These are phyloP conservation scores for Melanogaster broomeanus DNA, from an alignment of 768 basidiomycete genomes.

Conservation along the genomic window DNA sequence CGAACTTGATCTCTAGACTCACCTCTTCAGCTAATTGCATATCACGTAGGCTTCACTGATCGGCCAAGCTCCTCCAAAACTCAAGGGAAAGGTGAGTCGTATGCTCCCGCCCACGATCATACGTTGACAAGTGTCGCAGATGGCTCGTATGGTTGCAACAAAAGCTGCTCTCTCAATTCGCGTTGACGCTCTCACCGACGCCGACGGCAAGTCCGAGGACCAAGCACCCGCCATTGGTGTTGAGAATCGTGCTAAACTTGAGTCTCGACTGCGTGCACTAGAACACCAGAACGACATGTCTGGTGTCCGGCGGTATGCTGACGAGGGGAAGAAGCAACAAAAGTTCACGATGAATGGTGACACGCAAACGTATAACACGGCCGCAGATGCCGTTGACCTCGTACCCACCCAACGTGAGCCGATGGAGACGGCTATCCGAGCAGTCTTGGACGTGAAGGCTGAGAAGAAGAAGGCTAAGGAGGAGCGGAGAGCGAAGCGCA, in stretches of 20 bases:
- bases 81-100: slow-evolving; percentile 85
- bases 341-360: slow-evolving; percentile 82
- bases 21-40: slow-evolving; percentile 6
- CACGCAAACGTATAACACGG: slow-evolving; percentile 81
- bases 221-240: slow-evolving; percentile 85
- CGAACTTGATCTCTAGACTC: slow-evolving; percentile 9
- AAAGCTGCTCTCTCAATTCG: slow-evolving; percentile 97
- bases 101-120: not conserved
- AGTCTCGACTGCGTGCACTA: slow-evolving; percentile 86
- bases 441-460: slow-evolving; percentile 79
- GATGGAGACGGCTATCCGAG: slow-evolving; percentile 72
- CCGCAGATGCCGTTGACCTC: slow-evolving; percentile 80
- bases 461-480: slow-evolving; percentile 85
- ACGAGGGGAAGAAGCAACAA: slow-evolving; percentile 66
- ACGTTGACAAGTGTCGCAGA: slow-evolving; percentile 43
- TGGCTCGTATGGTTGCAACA: slow-evolving; percentile 99
- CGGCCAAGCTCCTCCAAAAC: slow-evolving; percentile 95
- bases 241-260: slow-evolving; percentile 93
- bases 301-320: slow-evolving; percentile 66
- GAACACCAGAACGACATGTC: slow-evolving; percentile 80
- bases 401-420: slow-evolving; percentile 86
- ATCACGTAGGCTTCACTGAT: slow-evolving; percentile 80
- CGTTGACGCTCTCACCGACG: slow-evolving; percentile 93
- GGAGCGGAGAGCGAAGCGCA: slow-evolving; percentile 72
- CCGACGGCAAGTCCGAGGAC: slow-evolving; percentile 85